Conservation (phyloP, 2,329 filamentous ascomycete genomes). For the Aspergillus oerlinghausenensis region DNA sequence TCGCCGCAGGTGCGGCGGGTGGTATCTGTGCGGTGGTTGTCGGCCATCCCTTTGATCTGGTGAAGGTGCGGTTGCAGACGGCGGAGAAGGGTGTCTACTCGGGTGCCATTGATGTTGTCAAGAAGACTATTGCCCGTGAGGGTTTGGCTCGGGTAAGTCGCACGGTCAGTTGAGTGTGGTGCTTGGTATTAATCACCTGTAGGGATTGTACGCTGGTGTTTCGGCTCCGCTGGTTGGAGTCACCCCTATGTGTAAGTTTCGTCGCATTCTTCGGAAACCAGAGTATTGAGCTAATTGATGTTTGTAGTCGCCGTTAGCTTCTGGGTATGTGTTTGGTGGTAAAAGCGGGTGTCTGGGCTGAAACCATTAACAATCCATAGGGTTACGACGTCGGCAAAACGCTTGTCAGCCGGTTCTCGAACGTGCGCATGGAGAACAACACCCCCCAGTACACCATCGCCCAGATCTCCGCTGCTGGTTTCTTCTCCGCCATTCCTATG, state of each 20-base stretch:
- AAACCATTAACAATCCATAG: conserved; percentile 52
- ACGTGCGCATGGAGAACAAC: conserved; percentile 58
- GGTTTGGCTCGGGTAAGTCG: conserved; percentile 58
- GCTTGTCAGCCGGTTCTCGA: conserved; percentile 67
- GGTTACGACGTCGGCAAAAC: conserved; percentile 95
- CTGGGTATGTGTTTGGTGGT: conserved; percentile 47
- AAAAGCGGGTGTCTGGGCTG: not conserved
- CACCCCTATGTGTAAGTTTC: conserved; percentile 90
- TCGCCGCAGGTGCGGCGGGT: conserved; percentile 86
- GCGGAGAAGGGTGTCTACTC: conserved; percentile 90
- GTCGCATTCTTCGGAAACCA: not conserved
- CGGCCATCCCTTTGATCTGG: conserved; percentile 93
- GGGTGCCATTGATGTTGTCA: conserved; percentile 85
- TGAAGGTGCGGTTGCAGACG: conserved; percentile 96
- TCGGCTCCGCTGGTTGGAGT: conserved; percentile 91
- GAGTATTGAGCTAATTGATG: not conserved
- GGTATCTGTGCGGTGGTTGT: conserved; percentile 92
- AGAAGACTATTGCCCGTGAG: conserved; percentile 81
- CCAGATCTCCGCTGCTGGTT: conserved; percentile 87
- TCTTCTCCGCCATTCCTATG: conserved; percentile 97
- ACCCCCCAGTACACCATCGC: conserved; percentile 67
- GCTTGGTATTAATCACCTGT: conserved; percentile 9
- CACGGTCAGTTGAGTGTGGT: not conserved
- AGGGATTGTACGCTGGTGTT: conserved; percentile 94
- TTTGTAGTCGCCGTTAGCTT: conserved; percentile 60